Percentiles rank a stretch among this genome's conserved stretches.
phyloP scores from a whole-genome alignment of 164 flowering plant genomes.

The Stephania cephalantha region DNA sequence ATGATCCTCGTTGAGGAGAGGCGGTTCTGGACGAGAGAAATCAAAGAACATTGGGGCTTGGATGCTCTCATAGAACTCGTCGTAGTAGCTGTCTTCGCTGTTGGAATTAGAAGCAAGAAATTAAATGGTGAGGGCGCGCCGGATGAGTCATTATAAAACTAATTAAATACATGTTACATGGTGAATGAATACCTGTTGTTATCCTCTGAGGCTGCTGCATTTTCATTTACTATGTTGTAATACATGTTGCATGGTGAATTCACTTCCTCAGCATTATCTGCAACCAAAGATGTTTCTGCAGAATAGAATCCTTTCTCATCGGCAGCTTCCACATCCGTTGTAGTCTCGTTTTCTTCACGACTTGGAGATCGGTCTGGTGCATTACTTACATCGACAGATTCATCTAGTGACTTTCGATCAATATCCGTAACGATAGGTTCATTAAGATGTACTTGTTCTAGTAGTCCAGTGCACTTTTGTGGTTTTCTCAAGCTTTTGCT shows the following conservation, averaged over 20 bases:
- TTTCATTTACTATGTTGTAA: conserved; percentile 50
- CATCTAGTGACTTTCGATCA: too few species aligned
- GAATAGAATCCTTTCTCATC: not conserved
- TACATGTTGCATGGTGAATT: conserved; percentile 19
- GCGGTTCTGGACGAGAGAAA: too few species aligned
- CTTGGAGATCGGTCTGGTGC: too few species aligned
- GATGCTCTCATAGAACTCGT: too few species aligned
- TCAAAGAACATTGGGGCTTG: too few species aligned
- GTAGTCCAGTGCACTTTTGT: not conserved
- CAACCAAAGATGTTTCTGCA: not conserved
- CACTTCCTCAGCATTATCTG: conserved; percentile 9
- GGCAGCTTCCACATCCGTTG: conserved; percentile 4
- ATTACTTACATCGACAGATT: too few species aligned
- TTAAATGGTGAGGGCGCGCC: too few species aligned
- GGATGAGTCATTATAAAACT: not conserved
- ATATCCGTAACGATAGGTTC: conserved; percentile 31
- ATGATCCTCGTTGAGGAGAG: too few species aligned
- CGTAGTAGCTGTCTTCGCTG: too few species aligned
- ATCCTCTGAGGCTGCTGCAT: conserved; percentile 32
- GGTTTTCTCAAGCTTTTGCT: conserved; percentile 16
- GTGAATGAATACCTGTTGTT: conserved; percentile 36
- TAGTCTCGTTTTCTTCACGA: too few species aligned
- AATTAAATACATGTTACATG: not conserved
- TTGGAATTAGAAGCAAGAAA: too few species aligned
- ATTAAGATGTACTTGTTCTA: conserved; percentile 14